Conservation (phyloP, 2,329 filamentous ascomycete species). For the Passalora sequoiae region DNA sequence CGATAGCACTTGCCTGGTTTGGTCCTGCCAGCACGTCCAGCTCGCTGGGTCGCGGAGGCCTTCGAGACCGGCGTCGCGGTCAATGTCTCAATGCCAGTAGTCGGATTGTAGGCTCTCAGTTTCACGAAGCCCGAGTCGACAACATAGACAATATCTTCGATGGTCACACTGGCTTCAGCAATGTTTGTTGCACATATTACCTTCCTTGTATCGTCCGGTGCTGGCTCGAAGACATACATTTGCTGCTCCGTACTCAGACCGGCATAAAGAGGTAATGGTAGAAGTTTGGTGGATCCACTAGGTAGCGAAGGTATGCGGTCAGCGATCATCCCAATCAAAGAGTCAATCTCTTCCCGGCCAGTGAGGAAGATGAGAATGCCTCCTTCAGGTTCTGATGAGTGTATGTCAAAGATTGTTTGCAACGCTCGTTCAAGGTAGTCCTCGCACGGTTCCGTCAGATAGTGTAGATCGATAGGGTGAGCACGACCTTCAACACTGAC, state of each 20-base stretch:
- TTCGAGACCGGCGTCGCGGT: slow-evolving; percentile 79
- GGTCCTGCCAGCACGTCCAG: slow-evolving; percentile 83
- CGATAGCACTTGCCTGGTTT: slow-evolving; percentile 90
- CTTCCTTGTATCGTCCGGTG: slow-evolving; percentile 77
- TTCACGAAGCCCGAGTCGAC: slow-evolving; percentile 90
- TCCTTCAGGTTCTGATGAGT: slow-evolving; percentile 70
- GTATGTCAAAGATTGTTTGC: slow-evolving; percentile 80
- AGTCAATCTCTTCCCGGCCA: slow-evolving; percentile 87
- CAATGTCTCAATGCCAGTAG: slow-evolving; percentile 79
- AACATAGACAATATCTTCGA: slow-evolving; percentile 86
- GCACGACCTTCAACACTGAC: slow-evolving; percentile 82
- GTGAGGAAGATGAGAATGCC: slow-evolving; percentile 91
- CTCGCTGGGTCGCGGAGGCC: slow-evolving; percentile 85
- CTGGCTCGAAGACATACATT: slow-evolving; percentile 86
- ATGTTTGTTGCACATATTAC: slow-evolving; percentile 94
- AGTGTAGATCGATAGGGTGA: slow-evolving; percentile 83
- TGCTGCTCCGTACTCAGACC: slow-evolving; percentile 86
- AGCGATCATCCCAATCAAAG: slow-evolving; percentile 69
- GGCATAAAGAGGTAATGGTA: slow-evolving; percentile 78
- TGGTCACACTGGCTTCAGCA: slow-evolving; percentile 91
- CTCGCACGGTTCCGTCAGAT: slow-evolving; percentile 70
- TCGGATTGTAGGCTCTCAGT: slow-evolving; percentile 76
- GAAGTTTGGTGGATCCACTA: slow-evolving; percentile 54
- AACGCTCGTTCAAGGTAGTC: slow-evolving; percentile 82
- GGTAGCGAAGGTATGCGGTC: slow-evolving; percentile 64